Base-by-base conservation (phyloP, 495 filamentous ascomycete species). In the Chaetomidium leptoderma region DNA sequence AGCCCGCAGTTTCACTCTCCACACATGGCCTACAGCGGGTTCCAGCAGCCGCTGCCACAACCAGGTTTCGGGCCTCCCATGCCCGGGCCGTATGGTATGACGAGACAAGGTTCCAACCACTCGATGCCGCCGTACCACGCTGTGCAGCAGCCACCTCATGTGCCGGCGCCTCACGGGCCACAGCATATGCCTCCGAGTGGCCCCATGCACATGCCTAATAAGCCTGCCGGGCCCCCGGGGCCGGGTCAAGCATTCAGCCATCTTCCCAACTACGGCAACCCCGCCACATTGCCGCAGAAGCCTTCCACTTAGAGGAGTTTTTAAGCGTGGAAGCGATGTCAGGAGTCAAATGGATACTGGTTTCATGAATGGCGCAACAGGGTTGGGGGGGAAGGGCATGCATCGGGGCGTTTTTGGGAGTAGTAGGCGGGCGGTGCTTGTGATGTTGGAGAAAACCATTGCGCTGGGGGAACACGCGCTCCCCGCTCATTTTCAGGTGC, bases 211-310 rank as follows among this genome's bases (percentile, higher is more conserved):
- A 72, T 75, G 59, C 64, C 67, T 8, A 75, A 66, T 55, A 72
- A 74, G 48, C 44, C 64, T 26, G 65, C 64, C 35, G 68, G 70
- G 26, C 67, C 71, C 9, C 65, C 63, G 14, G 68, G 67, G 11
- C 65, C 65, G 9, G 62, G 61, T 37, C 76, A 75, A 60, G 55
- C 64, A 0, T 79, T 71, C 48, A 70, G 70, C 58, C 79, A 81
- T 62, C 72, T 82, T 50, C 75, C 79, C 37, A 77, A 74, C 47
- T 83, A 78, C 64, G 80, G 80, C 47, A 82, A 82, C 59, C 75
- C 78, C 30, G 79, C 78, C 19, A 76, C 77, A 32, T 67, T 83
- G 54, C 80, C 80, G 56, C 79, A 81, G 61, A 83, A 83, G 65
- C 80, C 80, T 58, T 73, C 78, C 23, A 72, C 71, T 54, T 37